Percentiles rank a stretch among this genome's conserved stretches.
These are phyloP conservation scores for Leccinum fuscescens DNA, from an alignment of 1,284 basidiomycete genomes.

Conservation along the genomic window DNA sequence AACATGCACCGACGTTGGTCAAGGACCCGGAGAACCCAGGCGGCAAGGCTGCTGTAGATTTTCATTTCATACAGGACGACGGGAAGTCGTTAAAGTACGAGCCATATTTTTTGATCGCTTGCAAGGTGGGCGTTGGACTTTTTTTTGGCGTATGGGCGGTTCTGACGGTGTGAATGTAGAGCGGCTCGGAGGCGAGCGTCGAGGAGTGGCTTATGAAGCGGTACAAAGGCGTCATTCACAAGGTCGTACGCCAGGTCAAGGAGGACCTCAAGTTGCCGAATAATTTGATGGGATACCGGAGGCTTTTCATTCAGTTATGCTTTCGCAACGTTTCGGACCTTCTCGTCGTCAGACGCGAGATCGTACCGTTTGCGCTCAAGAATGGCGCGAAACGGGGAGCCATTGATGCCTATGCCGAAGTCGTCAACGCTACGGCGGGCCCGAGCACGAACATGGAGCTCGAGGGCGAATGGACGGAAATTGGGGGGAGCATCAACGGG, in stretches of 20 bases:
- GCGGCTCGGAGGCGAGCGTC: constrained; percentile 84
- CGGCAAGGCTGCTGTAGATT: constrained; percentile 91
- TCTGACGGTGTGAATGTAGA: constrained; percentile 40
- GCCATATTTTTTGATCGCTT: constrained; percentile 93
- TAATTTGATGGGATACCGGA: constrained; percentile 89
- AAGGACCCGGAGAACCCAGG: constrained; percentile 80
- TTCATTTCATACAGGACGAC: constrained; percentile 97
- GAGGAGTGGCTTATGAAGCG: constrained; percentile 97
- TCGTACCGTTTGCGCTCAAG: constrained; percentile 85
- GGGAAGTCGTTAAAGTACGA: constrained; percentile 97
- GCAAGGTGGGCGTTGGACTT: constrained; percentile 59
- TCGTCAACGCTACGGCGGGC: constrained; percentile 76
- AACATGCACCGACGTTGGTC: constrained; percentile 97
- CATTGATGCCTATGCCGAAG: constrained; percentile 97
- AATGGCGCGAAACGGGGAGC: constrained; percentile 95
- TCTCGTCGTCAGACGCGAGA: constrained; percentile 81
- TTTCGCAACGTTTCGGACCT: constrained; percentile 95
- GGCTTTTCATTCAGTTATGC: constrained; percentile 85
- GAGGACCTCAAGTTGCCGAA: constrained; percentile 96
- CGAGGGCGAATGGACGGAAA: constrained; percentile 63
- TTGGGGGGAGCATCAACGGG: constrained; percentile 42
- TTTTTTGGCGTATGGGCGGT: constrained; percentile 1
- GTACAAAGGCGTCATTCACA: constrained; percentile 84
- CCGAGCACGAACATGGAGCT: constrained; percentile 61
- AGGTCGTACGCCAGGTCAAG: constrained; percentile 80